Evolutionary conservation across 345 rosid species (phyloP), one percentile per base, ranked within the genome.

Genomic region (Eucalyptus dawsonii): DNA sequence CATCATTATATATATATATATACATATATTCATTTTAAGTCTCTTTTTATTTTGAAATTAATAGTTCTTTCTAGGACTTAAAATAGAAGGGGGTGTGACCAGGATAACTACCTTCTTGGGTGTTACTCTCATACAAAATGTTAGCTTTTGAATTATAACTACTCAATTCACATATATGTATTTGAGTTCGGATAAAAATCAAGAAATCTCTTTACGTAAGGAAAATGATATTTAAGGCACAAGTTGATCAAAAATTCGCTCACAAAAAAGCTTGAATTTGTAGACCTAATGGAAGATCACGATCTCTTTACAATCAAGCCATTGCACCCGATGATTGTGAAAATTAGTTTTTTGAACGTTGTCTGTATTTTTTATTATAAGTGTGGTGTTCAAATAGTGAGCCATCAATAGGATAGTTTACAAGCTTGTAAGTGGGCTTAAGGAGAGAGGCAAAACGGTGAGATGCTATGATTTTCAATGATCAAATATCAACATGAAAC

Each of bases 161-260:
- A n/a, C n/a, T n/a, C n/a, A n/a, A n/a, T n/a, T n/a, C n/a, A n/a
- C n/a, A n/a, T n/a, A n/a, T n/a, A n/a, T n/a, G n/a, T n/a, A n/a
- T n/a, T n/a, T n/a, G n/a, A n/a, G n/a, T n/a, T n/a, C n/a, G 19
- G 8, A 2, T 14, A n/a, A 31, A 65, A 65, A n/a, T 29, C 19
- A 65, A 65, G 76, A 65, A 65, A 65, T 65, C 76, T 65, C 37
- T 65, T 4, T 8, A 4, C 0, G 0, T 17, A 19, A 34, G 7
- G 14, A 9, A 34, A 42, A 34, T 72, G 6, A 72, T 34, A 11
- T 5, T 9, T 24, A 37, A 19, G 27, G 44, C 45, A 72, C 27
- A 37, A 37, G 2, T 11, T 37, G 4, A 9, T 21, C 14, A 34
- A 3, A 72, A 0, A 22, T 72, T 19, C 2, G 0, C 45, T 42